Evolutionary conservation across 2,329 filamentous ascomycete species (phyloP), one percentile per base, ranked within the genome.

Genomic region (Aspergillus cejpii): DNA sequence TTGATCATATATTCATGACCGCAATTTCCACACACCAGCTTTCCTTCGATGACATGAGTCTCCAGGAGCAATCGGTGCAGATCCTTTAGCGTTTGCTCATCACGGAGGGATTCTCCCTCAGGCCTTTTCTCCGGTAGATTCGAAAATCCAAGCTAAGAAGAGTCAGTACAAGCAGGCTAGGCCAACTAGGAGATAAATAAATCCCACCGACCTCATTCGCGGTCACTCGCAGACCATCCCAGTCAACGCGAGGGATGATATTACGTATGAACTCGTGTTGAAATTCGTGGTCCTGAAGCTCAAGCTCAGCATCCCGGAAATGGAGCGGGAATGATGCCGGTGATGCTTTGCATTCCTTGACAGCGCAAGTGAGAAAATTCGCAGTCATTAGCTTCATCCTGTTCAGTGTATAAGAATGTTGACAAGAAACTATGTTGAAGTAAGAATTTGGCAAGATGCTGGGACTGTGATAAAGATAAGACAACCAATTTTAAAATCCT

Each of bases 281-380:
- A 61, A 92, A 69, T 43, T 91, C 87, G 50, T 90, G 73, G 57
- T 94, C 87, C 56, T 87, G 78, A 59, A 89, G 82, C 55, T 90
- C 89, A 19, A 98, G 82, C 66, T 95, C 89, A 41, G 87, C 90
- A 60, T 97, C 89, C 60, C 84, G 84, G 44, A 92, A 91, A 67
- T 97, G 92, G 12, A 98, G 78, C 2, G 92, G 92, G 63, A 94
- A 97, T 19, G 88, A 87, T 41, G 78, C 73, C 5, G 84, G 75
- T 24, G 84, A 83, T 45, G 81, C 79, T 72, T 94, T 95, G 84
- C 92, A 98, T 45, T 85, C 77, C 76, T 96, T 97, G 64, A 94
- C 85, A 50, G 92, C 91, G 75, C 92, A 98, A 60, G 88, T 92
- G 54, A 97, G 75, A 70, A 98, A 98, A 72, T 97, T 97, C 60